Percentiles rank a stretch among this genome's conserved stretches.
Evolutionary conservation across 176 grass and related monocot genomes (phyloP).

Genomic region (Ananas comosus): DNA sequence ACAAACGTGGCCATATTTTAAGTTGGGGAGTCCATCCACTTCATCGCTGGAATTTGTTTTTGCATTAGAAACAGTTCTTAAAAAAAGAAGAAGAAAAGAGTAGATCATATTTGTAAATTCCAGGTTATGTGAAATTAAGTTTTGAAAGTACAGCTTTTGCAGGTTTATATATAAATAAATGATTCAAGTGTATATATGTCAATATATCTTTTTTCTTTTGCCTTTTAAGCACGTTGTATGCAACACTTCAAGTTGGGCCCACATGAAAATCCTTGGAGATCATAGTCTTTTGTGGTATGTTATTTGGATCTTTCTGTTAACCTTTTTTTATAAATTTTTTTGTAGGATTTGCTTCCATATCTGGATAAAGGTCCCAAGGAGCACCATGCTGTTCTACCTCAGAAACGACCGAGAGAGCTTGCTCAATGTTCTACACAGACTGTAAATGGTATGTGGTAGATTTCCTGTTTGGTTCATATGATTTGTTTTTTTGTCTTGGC

Average conservation of each 20-base stretch:
- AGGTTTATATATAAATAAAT: neutral
- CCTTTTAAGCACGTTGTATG: neutral
- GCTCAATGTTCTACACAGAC: conserved; percentile 32
- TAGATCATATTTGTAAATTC: too few species aligned
- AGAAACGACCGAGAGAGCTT: conserved; percentile 84
- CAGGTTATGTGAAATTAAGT: too few species aligned
- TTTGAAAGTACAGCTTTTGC: too few species aligned
- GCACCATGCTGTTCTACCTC: conserved; percentile 65
- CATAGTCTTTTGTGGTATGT: too few species aligned
- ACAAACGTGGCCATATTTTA: too few species aligned
- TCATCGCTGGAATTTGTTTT: too few species aligned
- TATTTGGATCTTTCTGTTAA: neutral
- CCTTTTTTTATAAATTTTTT: neutral
- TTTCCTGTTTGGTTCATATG: neutral
- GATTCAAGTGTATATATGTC: neutral
- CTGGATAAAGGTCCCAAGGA: conserved; percentile 94
- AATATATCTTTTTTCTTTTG: neutral
- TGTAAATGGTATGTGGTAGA: conserved; percentile 33
- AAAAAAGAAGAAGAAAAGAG: too few species aligned
- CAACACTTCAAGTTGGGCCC: neutral
- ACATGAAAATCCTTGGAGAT: neutral
- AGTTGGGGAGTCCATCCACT: too few species aligned
- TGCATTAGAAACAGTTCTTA: too few species aligned
- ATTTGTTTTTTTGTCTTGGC: neutral
- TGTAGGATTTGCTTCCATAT: conserved; percentile 86